These are phyloP conservation scores for Cystobasidium pallidum DNA, from an alignment of 1,284 basidiomycete species.

Conservation along the genomic window DNA sequence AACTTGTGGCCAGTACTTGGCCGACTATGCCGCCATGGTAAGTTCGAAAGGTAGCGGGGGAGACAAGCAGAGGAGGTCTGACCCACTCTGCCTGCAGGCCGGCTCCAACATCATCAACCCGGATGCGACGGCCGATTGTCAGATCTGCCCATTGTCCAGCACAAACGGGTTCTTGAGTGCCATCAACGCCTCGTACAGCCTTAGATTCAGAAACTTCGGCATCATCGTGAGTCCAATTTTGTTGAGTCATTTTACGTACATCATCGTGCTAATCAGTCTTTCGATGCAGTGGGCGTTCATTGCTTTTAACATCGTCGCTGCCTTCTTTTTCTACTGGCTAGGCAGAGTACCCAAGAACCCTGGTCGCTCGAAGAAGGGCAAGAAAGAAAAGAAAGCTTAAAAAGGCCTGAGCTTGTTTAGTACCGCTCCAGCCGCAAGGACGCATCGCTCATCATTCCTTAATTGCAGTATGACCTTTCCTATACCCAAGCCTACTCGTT, in stretches of 20 bases:
- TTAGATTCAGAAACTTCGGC: conserved; percentile 56
- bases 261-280: background rate
- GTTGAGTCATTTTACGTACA: conserved; percentile 47
- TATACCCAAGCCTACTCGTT: background rate
- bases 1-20: conserved; percentile 36
- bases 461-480: background rate
- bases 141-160: conserved; percentile 54
- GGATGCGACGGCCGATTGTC: conserved; percentile 55
- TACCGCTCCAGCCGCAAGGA: background rate
- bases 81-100: background rate
- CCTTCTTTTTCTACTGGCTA: conserved; percentile 43
- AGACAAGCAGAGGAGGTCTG: background rate
- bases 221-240: conserved; percentile 34
- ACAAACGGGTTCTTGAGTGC: conserved; percentile 65
- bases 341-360: conserved; percentile 45
- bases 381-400: conserved; percentile 31
- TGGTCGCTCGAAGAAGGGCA: conserved; percentile 31
- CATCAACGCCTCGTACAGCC: conserved; percentile 65
- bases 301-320: conserved; percentile 61
- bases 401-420: background rate
- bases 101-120: conserved; percentile 57
- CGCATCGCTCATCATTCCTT: background rate
- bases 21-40: conserved; percentile 30
- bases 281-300: conserved; percentile 67
- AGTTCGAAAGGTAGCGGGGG: background rate